Conservation (phyloP, 1,139 yeast genomes). For the Starmera stellimalicola region DNA sequence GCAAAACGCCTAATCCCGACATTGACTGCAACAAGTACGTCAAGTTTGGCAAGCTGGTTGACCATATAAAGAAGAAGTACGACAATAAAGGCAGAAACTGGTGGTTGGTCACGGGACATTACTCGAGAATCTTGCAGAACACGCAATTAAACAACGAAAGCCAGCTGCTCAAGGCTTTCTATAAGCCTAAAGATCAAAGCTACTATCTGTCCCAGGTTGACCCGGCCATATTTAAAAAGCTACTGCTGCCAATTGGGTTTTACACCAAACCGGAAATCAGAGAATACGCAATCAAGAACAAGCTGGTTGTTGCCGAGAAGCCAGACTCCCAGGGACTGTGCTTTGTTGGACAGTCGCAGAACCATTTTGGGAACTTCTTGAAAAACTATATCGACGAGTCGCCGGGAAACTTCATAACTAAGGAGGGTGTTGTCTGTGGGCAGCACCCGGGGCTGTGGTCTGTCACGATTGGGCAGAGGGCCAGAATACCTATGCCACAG, state of each 20-base stretch:
- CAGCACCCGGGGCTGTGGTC: conserved; percentile 83
- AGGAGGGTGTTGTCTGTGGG: conserved; percentile 65
- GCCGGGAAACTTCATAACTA: conserved; percentile 66
- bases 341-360: conserved; percentile 59
- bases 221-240: conserved; percentile 31
- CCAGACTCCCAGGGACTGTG: conserved; percentile 95
- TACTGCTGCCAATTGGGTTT: conserved; percentile 76
- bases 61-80: conserved; percentile 36
- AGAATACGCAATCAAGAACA: conserved; percentile 40
- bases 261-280: conserved; percentile 68
- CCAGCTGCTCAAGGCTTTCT: conserved; percentile 51
- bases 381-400: conserved; percentile 61
- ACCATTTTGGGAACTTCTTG: conserved; percentile 68
- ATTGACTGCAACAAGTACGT: conserved; percentile 77
- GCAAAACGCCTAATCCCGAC: conserved; percentile 93
- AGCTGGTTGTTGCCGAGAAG: conserved; percentile 58
- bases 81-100: conserved; percentile 32
- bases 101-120: conserved; percentile 96
- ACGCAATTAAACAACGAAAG: neutral
- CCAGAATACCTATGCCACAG: conserved; percentile 78
- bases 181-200: conserved; percentile 75
- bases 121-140: conserved; percentile 49
- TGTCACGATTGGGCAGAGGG: conserved; percentile 85
- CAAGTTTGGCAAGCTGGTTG: conserved; percentile 73
- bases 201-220: conserved; percentile 74